A percentile compares a stretch with the other conserved stretches of the same genome.
Conservation (phyloP, 176 grass and related monocot genomes). For the Carex scoparia region DNA sequence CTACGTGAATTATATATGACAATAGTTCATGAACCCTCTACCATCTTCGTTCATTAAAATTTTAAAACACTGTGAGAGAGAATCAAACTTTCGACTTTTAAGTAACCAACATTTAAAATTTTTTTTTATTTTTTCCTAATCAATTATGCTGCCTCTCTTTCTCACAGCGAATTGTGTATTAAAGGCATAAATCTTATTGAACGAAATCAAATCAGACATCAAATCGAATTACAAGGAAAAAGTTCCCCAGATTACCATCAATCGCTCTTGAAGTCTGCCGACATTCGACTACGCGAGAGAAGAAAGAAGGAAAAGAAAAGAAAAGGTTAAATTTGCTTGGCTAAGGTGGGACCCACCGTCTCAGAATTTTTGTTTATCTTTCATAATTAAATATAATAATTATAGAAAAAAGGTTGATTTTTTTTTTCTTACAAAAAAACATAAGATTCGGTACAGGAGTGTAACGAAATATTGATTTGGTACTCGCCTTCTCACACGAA, state of each 20-base stretch:
- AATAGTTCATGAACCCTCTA: background rate
- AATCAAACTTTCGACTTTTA: too few species aligned
- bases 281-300: background rate
- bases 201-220: constrained; percentile 3
- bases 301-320: background rate
- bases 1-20: background rate
- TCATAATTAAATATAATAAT: too few species aligned
- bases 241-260: background rate
- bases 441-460: too few species aligned
- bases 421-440: too few species aligned
- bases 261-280: constrained; percentile 1
- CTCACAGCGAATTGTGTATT: too few species aligned
- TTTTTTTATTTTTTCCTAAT: too few species aligned
- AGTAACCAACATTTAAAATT: too few species aligned
- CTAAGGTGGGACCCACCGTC: background rate
- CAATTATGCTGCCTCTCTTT: too few species aligned
- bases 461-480: too few species aligned
- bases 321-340: background rate
- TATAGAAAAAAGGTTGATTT: too few species aligned
- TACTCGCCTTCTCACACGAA: too few species aligned
- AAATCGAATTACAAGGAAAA: background rate
- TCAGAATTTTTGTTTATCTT: background rate
- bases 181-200: background rate
- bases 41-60: background rate
- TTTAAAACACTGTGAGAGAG: background rate